phyloP scores from a whole-genome alignment of 345 rosid genomes.

The Populus simonii region DNA sequence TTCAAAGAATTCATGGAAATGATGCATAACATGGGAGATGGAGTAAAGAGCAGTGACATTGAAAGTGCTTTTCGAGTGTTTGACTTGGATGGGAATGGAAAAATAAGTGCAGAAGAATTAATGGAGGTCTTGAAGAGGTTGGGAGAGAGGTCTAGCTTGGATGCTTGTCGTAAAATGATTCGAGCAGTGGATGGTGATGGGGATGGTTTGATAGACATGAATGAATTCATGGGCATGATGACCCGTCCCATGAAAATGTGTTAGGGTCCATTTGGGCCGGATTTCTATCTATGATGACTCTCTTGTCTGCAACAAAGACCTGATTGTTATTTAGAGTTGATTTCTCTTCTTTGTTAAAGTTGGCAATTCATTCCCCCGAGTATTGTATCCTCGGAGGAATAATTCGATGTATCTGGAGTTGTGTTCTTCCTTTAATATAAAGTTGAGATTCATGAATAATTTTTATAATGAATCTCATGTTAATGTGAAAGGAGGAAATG shows the following conservation, averaged over 20 bases:
- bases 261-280: background rate
- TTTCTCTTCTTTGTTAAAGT: too few relatives aligned
- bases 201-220: conserved; percentile 19
- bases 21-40: conserved; percentile 14
- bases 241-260: conserved; percentile 10
- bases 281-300: too few relatives aligned
- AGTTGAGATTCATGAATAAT: too few relatives aligned
- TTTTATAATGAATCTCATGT: too few relatives aligned
- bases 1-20: conserved; percentile 20
- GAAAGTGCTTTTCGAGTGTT: conserved; percentile 19
- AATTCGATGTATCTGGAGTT: too few relatives aligned
- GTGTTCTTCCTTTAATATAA: too few relatives aligned
- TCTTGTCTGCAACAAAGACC: too few relatives aligned
- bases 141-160: conserved; percentile 25
- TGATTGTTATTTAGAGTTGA: too few relatives aligned
- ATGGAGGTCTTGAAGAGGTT: conserved; percentile 20
- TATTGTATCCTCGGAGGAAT: too few relatives aligned
- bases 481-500: too few relatives aligned
- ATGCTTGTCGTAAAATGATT: conserved; percentile 24
- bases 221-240: conserved; percentile 27
- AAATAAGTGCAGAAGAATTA: conserved; percentile 24
- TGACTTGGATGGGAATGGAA: conserved; percentile 23
- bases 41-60: conserved; percentile 17
- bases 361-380: too few relatives aligned
- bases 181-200: conserved; percentile 17